A percentile compares a stretch with the other conserved stretches of the same genome.
Conservation (phyloP, 108 stramenopile genomes). For the Skeletonema menzelii region DNA sequence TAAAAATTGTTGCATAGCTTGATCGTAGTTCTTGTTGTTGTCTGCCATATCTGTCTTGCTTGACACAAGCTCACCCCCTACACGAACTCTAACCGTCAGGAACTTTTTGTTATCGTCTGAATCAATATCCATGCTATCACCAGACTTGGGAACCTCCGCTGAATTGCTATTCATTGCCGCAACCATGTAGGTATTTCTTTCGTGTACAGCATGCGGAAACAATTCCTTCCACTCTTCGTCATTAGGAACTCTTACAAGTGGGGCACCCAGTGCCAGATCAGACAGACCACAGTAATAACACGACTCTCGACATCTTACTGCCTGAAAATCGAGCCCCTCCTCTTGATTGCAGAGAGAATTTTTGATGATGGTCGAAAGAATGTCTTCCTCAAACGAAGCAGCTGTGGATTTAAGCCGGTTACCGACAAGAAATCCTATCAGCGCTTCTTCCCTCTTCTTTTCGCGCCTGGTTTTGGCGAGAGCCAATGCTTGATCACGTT, state of each 20-base stretch:
- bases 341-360: slow-evolving; percentile 52
- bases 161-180: slow-evolving; percentile 43
- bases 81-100: slow-evolving; percentile 57
- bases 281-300: slow-evolving; percentile 83
- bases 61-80: slow-evolving; percentile 74
- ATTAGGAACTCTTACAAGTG: slow-evolving; percentile 77
- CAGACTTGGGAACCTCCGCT: not conserved
- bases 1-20: slow-evolving; percentile 70
- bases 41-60: slow-evolving; percentile 31
- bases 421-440: slow-evolving; percentile 68
- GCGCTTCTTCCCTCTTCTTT: slow-evolving; percentile 69
- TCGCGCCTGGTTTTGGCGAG: slow-evolving; percentile 61
- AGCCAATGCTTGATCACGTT: slow-evolving; percentile 37
- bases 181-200: slow-evolving; percentile 54
- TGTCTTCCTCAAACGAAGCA: slow-evolving; percentile 82
- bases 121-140: not conserved
- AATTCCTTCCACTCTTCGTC: slow-evolving; percentile 78
- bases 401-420: slow-evolving; percentile 65
- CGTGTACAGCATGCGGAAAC: slow-evolving; percentile 52
- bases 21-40: slow-evolving; percentile 51
- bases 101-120: slow-evolving; percentile 32
- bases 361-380: slow-evolving; percentile 65
- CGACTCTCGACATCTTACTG: slow-evolving; percentile 57
- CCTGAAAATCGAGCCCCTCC: slow-evolving; percentile 49
- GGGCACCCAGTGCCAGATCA: slow-evolving; percentile 73